Conservation (phyloP, 163 green algal genomes). For the Chlorella variabilis region DNA sequence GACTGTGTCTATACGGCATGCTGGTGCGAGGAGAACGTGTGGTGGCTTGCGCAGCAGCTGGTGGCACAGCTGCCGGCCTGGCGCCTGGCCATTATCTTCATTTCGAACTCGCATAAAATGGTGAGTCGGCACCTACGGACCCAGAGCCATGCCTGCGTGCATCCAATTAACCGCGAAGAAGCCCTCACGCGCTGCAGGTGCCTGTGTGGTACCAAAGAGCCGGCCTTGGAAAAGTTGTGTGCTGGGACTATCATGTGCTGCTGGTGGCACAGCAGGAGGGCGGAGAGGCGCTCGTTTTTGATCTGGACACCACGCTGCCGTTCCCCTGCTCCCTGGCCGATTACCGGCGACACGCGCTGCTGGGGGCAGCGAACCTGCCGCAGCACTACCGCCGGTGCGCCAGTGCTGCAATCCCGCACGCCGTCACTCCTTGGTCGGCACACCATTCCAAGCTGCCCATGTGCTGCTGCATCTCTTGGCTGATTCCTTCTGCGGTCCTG, state of each 20-base stretch:
- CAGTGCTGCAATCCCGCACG: too few species aligned
- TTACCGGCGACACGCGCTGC: neutral
- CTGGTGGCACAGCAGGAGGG: neutral
- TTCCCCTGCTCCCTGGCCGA: conserved; percentile 15
- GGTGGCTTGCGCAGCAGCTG: neutral
- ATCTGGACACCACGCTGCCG: conserved; percentile 28
- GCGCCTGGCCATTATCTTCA: neutral
- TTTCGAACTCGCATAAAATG: neutral
- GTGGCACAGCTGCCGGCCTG: neutral
- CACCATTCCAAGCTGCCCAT: too few species aligned
- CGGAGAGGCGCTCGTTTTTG: neutral
- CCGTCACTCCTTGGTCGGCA: too few species aligned
- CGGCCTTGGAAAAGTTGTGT: neutral
- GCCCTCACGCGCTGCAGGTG: conserved; percentile 31
- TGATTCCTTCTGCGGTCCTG: too few species aligned
- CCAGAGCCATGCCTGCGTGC: neutral
- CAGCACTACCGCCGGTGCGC: neutral
- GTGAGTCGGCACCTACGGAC: too few species aligned
- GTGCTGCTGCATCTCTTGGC: too few species aligned
- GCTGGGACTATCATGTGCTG: conserved; percentile 32
- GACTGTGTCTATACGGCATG: neutral
- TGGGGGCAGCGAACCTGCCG: neutral
- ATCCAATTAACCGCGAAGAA: too few species aligned
- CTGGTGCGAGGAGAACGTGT: conserved; percentile 25
- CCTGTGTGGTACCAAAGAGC: conserved; percentile 19